Base-by-base conservation (phyloP, 108 stramenopile species). In the Epipyxis sp. region DNA sequence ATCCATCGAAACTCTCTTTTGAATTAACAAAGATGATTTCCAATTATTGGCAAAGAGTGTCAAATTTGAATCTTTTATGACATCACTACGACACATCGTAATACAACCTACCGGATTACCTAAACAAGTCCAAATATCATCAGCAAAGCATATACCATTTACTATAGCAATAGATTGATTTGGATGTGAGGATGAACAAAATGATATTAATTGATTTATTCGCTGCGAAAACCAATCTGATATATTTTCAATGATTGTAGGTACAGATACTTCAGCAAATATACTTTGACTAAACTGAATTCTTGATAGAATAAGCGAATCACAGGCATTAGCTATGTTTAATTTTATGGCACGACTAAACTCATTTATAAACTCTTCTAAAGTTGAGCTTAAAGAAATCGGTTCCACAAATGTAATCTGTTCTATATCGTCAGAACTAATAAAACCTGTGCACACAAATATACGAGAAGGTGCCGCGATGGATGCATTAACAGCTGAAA, bases 61-160 rank as follows among this genome's bases (percentile, higher is more conserved):
- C 44, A 57, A 6, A 29, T 27, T 74, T 42, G n/a, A n/a, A n/a
- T 46, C 50, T 10, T 27, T 27, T 3, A 57, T 32, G 6, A 74
- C 16, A 37, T 27, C 71, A 6, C 41, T 37, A 3, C 71, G 71
- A 37, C 41, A 37, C 29, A 74, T 37, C 3, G 20, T 46, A 54
- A 74, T 74, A 74, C 71, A 13, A 43, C 71, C 71, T 30, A 10
- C 43, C 6, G 71, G 50, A 74, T 54, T 16, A 10, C 71, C 71
- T 34, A 74, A 42, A 27, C 32, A 74, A 6, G 50, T 54, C 71
- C 71, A 74, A 27, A 74, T 6, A 25, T 74, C 50, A 27, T 74
- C 71, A 6, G 71, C 71, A 74, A 74, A 74, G 50, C 46, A 43
- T 42, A 39, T 34, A 27, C 10, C 3, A 74, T 74, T 74, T 16